Evolutionary conservation across 2,329 filamentous ascomycete genomes (phyloP), one percentile per base, ranked within the genome.

Genomic region (Epichloe sp.): DNA sequence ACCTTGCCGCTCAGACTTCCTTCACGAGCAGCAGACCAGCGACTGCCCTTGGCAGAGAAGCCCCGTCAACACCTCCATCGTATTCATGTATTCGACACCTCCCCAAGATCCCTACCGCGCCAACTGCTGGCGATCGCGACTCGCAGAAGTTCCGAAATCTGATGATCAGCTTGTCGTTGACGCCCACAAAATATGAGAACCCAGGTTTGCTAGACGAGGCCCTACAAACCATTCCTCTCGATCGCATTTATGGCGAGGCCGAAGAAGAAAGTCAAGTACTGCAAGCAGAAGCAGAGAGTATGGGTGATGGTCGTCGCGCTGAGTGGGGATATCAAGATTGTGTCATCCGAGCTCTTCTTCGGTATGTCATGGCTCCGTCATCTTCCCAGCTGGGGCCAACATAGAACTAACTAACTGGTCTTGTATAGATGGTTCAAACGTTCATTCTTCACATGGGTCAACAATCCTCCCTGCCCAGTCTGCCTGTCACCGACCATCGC

Each of bases 321-420:
- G 85, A 89, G 72, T 97, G 91, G 91, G 91, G 90, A 52, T 96
- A 97, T 65, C 91, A 97, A 68, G 93, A 98, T 70, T 98, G 91
- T 66, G 88, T 96, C 51, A 85, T 97, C 62, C 80, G 87, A 58
- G 88, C 91, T 54, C 74, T 97, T 56, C 74, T 97, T 62, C 84
- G 82, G 86, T 89, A 73, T 60, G 81, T 71, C 53, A 34, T 46
- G 41, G 31, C 26, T 46, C 43, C 34, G 14, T 21, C 26, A 34
- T 31, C 11, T 19, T 19, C 7, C 6, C 21, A 10, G 7, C 19
- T 36, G 8, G n/a, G 17, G 15, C 37, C 4, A 17, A 43, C 11
- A 14, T 34, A 8, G 35, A 48, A 48, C 59, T 60, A 55, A 67
- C 57, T 41, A 47, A 45, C 34, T 23, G 11, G 8, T 37, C 34